phyloP scores from a whole-genome alignment of 768 basidiomycete species.

The Pulveroboletus sp. region DNA sequence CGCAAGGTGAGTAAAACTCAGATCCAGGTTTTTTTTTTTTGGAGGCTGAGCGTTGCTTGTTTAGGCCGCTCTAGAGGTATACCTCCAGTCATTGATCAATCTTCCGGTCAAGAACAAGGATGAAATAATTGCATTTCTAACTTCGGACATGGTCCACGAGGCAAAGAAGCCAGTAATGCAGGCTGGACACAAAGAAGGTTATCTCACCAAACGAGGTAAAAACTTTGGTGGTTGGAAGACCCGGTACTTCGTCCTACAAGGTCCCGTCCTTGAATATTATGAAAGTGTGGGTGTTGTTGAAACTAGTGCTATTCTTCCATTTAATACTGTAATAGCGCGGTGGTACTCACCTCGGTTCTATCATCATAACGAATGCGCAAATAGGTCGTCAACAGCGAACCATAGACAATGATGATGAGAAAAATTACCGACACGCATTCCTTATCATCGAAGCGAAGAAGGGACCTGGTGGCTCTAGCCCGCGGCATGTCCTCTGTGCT shows the following conservation, averaged over 20 bases:
- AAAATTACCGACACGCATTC: slow-evolving; percentile 95
- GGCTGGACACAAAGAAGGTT: slow-evolving; percentile 88
- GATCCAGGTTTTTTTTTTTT: neutral
- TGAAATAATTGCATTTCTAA: slow-evolving; percentile 89
- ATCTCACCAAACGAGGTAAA: slow-evolving; percentile 93
- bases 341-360: slow-evolving; percentile 87
- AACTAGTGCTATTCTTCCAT: slow-evolving; percentile 4
- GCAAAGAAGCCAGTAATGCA: slow-evolving; percentile 73
- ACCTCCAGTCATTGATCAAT: slow-evolving; percentile 77
- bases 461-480: slow-evolving; percentile 59
- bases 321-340: slow-evolving; percentile 56
- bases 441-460: slow-evolving; percentile 89
- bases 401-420: slow-evolving; percentile 67
- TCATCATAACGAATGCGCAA: slow-evolving; percentile 85
- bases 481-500: slow-evolving; percentile 92
- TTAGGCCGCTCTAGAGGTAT: slow-evolving; percentile 75
- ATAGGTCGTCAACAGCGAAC: slow-evolving; percentile 90
- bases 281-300: slow-evolving; percentile 71
- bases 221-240: slow-evolving; percentile 99
- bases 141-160: slow-evolving; percentile 79
- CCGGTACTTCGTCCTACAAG: slow-evolving; percentile 89
- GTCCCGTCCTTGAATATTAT: slow-evolving; percentile 88
- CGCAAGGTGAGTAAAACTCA: slow-evolving; percentile 62
- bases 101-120: slow-evolving; percentile 83
- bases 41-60: slow-evolving; percentile 6